A percentile compares a stretch with the other conserved stretches of the same genome.
Conservation (phyloP, 1,139 yeast species). For the Saccharomyces hybrid region DNA sequence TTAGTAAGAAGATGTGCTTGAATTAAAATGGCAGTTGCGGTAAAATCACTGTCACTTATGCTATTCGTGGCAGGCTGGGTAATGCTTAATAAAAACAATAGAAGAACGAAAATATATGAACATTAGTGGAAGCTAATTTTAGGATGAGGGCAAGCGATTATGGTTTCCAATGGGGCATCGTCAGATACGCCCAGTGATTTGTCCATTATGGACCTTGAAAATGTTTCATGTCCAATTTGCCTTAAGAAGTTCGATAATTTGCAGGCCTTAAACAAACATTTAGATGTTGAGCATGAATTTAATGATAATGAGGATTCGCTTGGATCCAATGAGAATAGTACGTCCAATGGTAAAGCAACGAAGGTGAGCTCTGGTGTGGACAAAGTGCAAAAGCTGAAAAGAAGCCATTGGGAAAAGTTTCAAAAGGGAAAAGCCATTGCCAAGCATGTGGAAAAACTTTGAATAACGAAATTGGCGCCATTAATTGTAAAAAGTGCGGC, state of each 20-base stretch:
- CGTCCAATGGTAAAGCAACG: slow-evolving; percentile 8
- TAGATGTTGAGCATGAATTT: slow-evolving; percentile 58
- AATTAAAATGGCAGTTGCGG: neutral
- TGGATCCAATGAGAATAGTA: slow-evolving; percentile 1
- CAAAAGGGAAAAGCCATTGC: slow-evolving; percentile 37
- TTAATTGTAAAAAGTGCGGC: slow-evolving; percentile 70
- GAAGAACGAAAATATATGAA: neutral
- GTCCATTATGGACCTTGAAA: neutral
- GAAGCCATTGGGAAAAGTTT: slow-evolving; percentile 55
- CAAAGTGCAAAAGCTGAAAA: slow-evolving; percentile 32
- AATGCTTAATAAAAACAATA: neutral
- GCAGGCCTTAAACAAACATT: slow-evolving; percentile 56
- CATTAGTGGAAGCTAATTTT: neutral
- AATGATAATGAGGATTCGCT: slow-evolving; percentile 15
- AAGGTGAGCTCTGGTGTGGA: slow-evolving; percentile 3
- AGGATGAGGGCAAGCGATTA: neutral
- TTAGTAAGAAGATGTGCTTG: neutral
- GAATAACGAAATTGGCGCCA: slow-evolving; percentile 44
- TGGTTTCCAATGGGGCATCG: neutral
- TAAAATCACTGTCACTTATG: neutral
- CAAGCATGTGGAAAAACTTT: slow-evolving; percentile 37
- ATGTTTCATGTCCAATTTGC: slow-evolving; percentile 65
- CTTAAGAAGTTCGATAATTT: slow-evolving; percentile 51
- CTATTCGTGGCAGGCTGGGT: neutral
- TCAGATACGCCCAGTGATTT: neutral